These are phyloP conservation scores for Mortierella sp. DNA, from an alignment of 371 early-diverging fungal species.

Conservation along the genomic window DNA sequence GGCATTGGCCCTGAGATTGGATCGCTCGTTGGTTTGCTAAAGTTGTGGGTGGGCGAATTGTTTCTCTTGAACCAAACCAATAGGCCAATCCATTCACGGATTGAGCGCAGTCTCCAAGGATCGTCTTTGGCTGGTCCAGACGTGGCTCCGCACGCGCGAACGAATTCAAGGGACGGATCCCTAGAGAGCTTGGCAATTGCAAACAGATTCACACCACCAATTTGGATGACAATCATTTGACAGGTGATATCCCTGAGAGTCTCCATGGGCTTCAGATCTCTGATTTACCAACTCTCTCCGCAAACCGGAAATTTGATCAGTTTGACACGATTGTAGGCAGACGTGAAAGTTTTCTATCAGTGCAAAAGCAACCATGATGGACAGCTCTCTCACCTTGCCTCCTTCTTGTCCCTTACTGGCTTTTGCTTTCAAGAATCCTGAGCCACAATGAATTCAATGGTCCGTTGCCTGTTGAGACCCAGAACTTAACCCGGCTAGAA, in stretches of 20 bases:
- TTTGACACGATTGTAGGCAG: slow-evolving; percentile 57
- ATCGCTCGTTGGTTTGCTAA: slow-evolving; percentile 13
- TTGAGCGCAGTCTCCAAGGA: too few species aligned
- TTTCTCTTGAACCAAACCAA: background rate
- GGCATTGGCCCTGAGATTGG: slow-evolving; percentile 32
- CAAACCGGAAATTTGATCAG: slow-evolving; percentile 23
- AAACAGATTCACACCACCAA: slow-evolving; percentile 16
- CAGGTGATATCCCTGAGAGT: slow-evolving; percentile 29
- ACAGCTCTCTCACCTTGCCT: background rate
- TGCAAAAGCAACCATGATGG: too few species aligned
- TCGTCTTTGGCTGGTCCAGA: background rate
- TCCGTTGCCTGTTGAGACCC: slow-evolving; percentile 58
- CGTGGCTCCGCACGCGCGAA: slow-evolving; percentile 37
- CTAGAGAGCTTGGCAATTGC: slow-evolving; percentile 30
- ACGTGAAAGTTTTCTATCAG: background rate
- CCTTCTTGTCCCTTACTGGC: background rate
- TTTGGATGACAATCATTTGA: slow-evolving; percentile 32
- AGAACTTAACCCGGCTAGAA: slow-evolving; percentile 56
- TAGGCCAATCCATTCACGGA: too few species aligned
- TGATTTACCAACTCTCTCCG: slow-evolving; percentile 15
- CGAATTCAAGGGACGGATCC: slow-evolving; percentile 27
- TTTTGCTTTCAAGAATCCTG: slow-evolving; percentile 44
- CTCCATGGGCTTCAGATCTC: slow-evolving; percentile 27
- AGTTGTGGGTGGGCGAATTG: slow-evolving; percentile 13
- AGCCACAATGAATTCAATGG: slow-evolving; percentile 61